Evolutionary conservation across 2,329 filamentous ascomycete species (phyloP).

Genomic region (Cryphonectria nitschkei): DNA sequence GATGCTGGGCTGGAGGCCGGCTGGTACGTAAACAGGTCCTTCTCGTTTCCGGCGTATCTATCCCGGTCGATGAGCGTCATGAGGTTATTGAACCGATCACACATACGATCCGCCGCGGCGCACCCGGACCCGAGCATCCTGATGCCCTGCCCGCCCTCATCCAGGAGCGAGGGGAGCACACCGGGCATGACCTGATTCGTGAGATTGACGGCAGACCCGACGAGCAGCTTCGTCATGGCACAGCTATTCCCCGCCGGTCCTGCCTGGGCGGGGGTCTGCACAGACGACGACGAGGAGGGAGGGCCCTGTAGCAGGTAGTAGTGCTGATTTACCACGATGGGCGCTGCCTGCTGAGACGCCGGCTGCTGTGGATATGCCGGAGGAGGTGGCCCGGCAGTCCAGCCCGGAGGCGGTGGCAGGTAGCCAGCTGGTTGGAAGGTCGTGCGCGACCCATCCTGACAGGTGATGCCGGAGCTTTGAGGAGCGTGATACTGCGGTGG

Average conservation of each 20-base stretch:
- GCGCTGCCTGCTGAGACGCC: slow-evolving; percentile 38
- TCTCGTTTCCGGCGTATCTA: slow-evolving; percentile 54
- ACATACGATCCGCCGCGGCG: slow-evolving; percentile 62
- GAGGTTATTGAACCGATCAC: slow-evolving; percentile 65
- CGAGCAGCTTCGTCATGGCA: slow-evolving; percentile 41
- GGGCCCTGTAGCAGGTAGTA: slow-evolving; percentile 47
- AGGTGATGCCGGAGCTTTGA: slow-evolving; percentile 19
- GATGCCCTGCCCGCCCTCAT: slow-evolving; percentile 45
- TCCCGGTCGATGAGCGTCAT: slow-evolving; percentile 75
- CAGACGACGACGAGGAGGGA: slow-evolving; percentile 15
- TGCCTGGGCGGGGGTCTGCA: slow-evolving; percentile 22
- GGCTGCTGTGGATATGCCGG: slow-evolving; percentile 35
- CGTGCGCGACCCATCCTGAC: slow-evolving; percentile 16
- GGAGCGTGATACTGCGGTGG: slow-evolving; percentile 22
- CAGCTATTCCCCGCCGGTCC: slow-evolving; percentile 30
- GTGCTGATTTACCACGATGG: slow-evolving; percentile 57
- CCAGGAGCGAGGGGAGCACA: slow-evolving; percentile 43
- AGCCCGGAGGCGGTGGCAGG: slow-evolving; percentile 34
- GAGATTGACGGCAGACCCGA: slow-evolving; percentile 48
- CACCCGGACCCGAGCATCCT: slow-evolving; percentile 51
- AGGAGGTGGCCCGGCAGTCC: slow-evolving; percentile 27
- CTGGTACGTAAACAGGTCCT: slow-evolving; percentile 53
- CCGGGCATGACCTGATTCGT: slow-evolving; percentile 46
- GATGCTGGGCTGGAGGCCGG: slow-evolving; percentile 23
- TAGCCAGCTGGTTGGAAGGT: slow-evolving; percentile 36